Conservation (phyloP, 176 grass and related monocot species). For the Aegilops tauschii region DNA sequence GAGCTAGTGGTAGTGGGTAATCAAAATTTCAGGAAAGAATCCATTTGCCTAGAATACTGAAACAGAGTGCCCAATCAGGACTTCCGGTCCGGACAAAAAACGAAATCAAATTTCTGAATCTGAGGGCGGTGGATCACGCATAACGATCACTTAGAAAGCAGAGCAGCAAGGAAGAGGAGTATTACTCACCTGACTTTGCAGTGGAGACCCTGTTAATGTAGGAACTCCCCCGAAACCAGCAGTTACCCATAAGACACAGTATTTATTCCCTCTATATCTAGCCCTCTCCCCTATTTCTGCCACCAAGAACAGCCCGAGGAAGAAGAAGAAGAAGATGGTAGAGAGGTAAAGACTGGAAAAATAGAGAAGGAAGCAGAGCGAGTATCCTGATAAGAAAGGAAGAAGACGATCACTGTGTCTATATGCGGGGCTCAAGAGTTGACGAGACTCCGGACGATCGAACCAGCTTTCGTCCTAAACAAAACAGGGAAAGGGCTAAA, state of each 20-base stretch:
- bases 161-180: background rate
- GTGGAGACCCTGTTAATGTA: constrained; percentile 54
- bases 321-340: background rate
- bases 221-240: constrained; percentile 35
- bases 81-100: background rate
- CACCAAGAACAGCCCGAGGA: background rate
- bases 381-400: background rate
- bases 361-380: background rate
- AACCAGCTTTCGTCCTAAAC: background rate
- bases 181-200: constrained; percentile 56
- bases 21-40: background rate
- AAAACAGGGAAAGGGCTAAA: background rate
- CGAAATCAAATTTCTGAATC: background rate
- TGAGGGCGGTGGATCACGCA: background rate
- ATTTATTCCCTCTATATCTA: background rate
- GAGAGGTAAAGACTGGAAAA: background rate
- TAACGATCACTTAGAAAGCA: background rate
- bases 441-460: background rate
- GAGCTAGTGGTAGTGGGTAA: background rate
- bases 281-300: background rate
- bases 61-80: constrained; percentile 4
- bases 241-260: constrained; percentile 57
- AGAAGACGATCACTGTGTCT: background rate
- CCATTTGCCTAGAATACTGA: background rate
- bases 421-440: background rate